Evolutionary conservation across 208 protist species (phyloP).

Genomic region (Crithidia bombi): DNA sequence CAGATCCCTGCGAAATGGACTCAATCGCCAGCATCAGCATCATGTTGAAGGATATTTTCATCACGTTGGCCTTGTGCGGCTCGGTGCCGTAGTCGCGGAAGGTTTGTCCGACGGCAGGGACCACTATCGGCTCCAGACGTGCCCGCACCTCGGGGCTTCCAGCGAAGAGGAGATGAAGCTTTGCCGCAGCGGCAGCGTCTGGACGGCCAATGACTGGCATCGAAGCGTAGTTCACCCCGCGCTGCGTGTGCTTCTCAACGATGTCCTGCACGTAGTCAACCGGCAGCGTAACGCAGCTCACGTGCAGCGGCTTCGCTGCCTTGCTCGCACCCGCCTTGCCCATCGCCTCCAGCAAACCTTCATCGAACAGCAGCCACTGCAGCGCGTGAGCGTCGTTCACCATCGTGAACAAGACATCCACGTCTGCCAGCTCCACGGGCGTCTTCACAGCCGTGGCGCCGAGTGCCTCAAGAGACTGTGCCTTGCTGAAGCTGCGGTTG

Average conservation of each 20-base stretch:
- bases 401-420: slow-evolving; percentile 43
- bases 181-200: slow-evolving; percentile 32
- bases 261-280: slow-evolving; percentile 22
- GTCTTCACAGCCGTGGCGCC: slow-evolving; percentile 18
- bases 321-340: slow-evolving; percentile 1
- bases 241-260: slow-evolving; percentile 12
- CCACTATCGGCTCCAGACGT: slow-evolving; percentile 31
- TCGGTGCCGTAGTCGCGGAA: slow-evolving; percentile 37
- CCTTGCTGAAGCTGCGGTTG: slow-evolving; percentile 33
- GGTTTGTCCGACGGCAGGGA: slow-evolving; percentile 29
- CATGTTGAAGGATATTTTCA: slow-evolving; percentile 54
- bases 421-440: slow-evolving; percentile 25
- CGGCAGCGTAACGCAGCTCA: slow-evolving; percentile 36
- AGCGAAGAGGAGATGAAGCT: slow-evolving; percentile 38
- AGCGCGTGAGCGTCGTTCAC: slow-evolving; percentile 27
- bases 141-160: slow-evolving; percentile 5
- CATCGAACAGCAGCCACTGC: slow-evolving; percentile 19
- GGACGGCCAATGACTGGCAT: slow-evolving; percentile 40
- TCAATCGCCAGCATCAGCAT: slow-evolving; percentile 33
- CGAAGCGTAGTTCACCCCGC: slow-evolving; percentile 26
- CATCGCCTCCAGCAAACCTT: slow-evolving; percentile 29
- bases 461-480: slow-evolving; percentile 14
- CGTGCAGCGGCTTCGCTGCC: slow-evolving; percentile 27
- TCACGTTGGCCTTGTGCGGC: slow-evolving; percentile 29
- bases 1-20: slow-evolving; percentile 27